A percentile compares a stretch with the other conserved stretches of the same genome.
Evolutionary conservation across 179 eudicot species (phyloP).

Genomic region (Monotropa hypopitys): DNA sequence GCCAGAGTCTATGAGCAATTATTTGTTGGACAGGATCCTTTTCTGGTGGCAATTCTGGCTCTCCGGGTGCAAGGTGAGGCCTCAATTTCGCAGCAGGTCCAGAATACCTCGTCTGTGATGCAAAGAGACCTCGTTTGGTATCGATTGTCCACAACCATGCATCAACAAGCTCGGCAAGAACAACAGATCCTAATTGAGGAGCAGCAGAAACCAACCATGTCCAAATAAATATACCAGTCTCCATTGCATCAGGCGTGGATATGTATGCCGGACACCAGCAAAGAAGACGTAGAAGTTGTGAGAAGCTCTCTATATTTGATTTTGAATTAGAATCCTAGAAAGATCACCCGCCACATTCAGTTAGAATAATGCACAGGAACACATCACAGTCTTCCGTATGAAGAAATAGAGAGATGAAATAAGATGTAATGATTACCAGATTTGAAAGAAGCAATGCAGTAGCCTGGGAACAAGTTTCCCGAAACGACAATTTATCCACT

Average conservation of each 20-base stretch:
- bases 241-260: constrained; percentile 89
- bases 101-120: constrained; percentile 62
- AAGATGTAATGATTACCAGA: constrained; percentile 40
- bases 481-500: constrained; percentile 76
- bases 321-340: constrained; percentile 60
- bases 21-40: constrained; percentile 91
- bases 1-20: constrained; percentile 96
- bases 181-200: constrained; percentile 80
- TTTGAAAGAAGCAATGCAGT: constrained; percentile 89
- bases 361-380: not conserved
- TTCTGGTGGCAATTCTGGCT: constrained; percentile 75
- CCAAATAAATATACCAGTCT: constrained; percentile 95
- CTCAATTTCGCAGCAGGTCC: constrained; percentile 88
- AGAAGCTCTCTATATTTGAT: constrained; percentile 63
- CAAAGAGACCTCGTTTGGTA: constrained; percentile 91
- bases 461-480: constrained; percentile 91
- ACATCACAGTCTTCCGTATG: not conserved
- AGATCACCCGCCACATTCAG: not conserved
- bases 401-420: not conserved
- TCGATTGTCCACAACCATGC: constrained; percentile 99
- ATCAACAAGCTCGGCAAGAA: constrained; percentile 97
- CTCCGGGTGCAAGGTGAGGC: constrained; percentile 93
- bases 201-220: constrained; percentile 99
- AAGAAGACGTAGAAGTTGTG: constrained; percentile 88
- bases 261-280: constrained; percentile 99